Evolutionary conservation across 345 rosid genomes (phyloP), one percentile per base, ranked within the genome.

Genomic region (Acer campestre): DNA sequence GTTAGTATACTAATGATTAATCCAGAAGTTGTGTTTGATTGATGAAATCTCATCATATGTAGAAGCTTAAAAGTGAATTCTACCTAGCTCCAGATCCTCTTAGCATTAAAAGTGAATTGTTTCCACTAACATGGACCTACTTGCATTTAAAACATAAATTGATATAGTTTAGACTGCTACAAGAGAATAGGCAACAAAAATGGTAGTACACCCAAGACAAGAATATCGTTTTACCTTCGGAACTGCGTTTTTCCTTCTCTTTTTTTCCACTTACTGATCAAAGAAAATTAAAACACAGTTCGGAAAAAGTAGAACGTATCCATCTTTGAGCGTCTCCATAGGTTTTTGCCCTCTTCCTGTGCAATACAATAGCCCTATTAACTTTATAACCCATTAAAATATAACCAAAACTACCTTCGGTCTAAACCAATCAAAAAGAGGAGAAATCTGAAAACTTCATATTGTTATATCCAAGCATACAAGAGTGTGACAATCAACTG

Each of bases 331-430:
- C 4, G 18, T 40, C 53, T 8, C 13, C 20, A 18, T 18, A 40
- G 14, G 70, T 11, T 67, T 66, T 67, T 67, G 14, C 23, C 27
- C 40, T 68, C 51, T 22, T 22, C 27, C 16, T 1, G 10, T 22
- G 35, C 8, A 20, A n/a, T 68, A 68, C 16, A 22, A 25, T 2
- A 68, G 55, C 35, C 25, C 58, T 10, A 11, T 46, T 68, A 68
- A 68, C 58, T 68, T 65, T 53, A 59, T 22, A 59, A 59, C 27
- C 53, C 14, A 67, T 67, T 40, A 42, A 7, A 67, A 67, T 44
- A 67, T 17, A n/a, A 7, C 12, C 11, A 35, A 18, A 38, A 31
- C 49, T 67, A 18, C 70, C 6, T 35, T 35, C 6, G 6, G 38
- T 35, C 38, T 35, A 38, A 38, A 38, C 48, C 49, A 38, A 38